These are phyloP conservation scores for Jatropha podagrica DNA, from an alignment of 441 rosid species.

Conservation along the genomic window DNA sequence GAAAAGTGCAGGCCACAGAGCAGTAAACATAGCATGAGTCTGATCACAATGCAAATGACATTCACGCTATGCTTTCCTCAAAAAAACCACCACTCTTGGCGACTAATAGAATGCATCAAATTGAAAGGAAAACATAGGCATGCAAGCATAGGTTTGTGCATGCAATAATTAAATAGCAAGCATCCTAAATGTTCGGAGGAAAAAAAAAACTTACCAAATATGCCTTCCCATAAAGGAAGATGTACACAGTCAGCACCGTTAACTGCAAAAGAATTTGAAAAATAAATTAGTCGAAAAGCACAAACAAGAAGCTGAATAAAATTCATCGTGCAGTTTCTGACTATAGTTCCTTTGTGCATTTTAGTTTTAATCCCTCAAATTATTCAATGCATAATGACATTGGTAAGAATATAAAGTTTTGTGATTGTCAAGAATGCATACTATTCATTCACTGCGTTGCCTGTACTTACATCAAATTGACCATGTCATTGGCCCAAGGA, in stretches of 20 bases:
- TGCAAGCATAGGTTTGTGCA: neutral
- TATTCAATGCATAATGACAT: neutral
- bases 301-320: constrained; percentile 1
- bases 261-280: constrained; percentile 61
- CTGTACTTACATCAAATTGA: constrained; percentile 6
- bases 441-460: no score
- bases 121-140: neutral
- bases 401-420: neutral
- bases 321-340: neutral
- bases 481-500: constrained; percentile 14
- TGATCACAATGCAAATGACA: neutral
- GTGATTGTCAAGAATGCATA: neutral
- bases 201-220: constrained; percentile 71
- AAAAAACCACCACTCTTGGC: neutral
- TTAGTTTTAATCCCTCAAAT: neutral
- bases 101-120: neutral
- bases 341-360: neutral
- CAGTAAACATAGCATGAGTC: neutral
- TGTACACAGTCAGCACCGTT: constrained; percentile 86
- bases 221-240: constrained; percentile 88
- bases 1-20: neutral
- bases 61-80: no score
- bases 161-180: constrained; percentile 15
- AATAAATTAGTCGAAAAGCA: constrained; percentile 25
- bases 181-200: constrained; percentile 61